Evolutionary conservation across 2,329 filamentous ascomycete species (phyloP).

Genomic region (Diatrype stigma): DNA sequence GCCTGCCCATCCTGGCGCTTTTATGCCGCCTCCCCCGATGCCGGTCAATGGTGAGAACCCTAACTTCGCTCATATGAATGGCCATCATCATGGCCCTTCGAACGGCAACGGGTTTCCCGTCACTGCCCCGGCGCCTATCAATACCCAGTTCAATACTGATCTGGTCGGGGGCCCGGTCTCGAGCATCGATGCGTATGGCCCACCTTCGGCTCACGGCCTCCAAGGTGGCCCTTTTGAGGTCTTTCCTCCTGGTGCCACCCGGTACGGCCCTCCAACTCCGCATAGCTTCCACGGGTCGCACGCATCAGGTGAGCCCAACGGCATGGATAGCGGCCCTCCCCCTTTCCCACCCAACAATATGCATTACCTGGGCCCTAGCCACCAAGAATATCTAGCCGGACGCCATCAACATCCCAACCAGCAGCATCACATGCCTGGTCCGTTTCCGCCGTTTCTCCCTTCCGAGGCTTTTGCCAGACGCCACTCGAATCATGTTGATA

Average conservation of each 20-base stretch:
- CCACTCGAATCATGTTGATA: slow-evolving; percentile 13
- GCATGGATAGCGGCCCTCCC: slow-evolving; percentile 35
- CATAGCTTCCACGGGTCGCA: slow-evolving; percentile 62
- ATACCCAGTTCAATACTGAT: slow-evolving; percentile 23
- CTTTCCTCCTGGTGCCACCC: slow-evolving; percentile 28
- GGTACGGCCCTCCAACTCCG: slow-evolving; percentile 51
- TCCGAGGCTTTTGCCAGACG: slow-evolving; percentile 18
- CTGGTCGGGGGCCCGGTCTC: slow-evolving; percentile 16
- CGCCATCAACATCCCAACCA: slow-evolving; percentile 12
- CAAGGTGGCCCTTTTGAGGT: slow-evolving; percentile 28
- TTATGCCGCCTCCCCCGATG: slow-evolving; percentile 41
- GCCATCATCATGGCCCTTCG: slow-evolving; percentile 23
- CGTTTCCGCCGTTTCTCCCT: slow-evolving; percentile 24
- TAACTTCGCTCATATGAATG: slow-evolving; percentile 19
- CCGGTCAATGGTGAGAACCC: slow-evolving; percentile 22
- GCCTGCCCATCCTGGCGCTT: slow-evolving; percentile 45
- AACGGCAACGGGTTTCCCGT: slow-evolving; percentile 22
- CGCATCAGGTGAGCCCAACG: slow-evolving; percentile 44
- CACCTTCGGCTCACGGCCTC: slow-evolving; percentile 15
- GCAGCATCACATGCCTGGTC: slow-evolving; percentile 9
- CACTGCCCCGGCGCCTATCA: slow-evolving; percentile 10
- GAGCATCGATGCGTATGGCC: slow-evolving; percentile 22
- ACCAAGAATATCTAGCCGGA: slow-evolving; percentile 9
- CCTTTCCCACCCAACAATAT: slow-evolving; percentile 36
- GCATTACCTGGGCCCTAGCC: slow-evolving; percentile 15